phyloP scores from a whole-genome alignment of 129 eudicot species.

The Calendula officinalis region DNA sequence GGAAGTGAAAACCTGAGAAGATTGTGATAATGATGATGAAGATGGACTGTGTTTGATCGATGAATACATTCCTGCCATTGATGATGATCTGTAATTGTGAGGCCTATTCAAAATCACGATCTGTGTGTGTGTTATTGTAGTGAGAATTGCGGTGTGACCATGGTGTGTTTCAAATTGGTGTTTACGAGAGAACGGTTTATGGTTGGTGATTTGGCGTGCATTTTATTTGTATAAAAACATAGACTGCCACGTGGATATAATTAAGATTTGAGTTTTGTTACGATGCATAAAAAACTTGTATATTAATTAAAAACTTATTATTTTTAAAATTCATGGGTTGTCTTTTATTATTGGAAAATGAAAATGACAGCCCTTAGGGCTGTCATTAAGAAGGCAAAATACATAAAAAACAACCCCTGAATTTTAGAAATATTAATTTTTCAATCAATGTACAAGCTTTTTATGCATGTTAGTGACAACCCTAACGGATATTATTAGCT shows the following conservation, averaged over 20 bases:
- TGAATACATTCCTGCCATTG: constrained; percentile 9
- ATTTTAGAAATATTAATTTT: too few species aligned
- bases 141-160: not conserved
- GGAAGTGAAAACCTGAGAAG: constrained; percentile 33
- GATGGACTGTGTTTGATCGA: constrained; percentile 29
- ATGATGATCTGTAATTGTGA: not conserved
- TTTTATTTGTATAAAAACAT: not conserved
- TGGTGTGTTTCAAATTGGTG: not conserved
- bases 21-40: constrained; percentile 35
- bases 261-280: too few species aligned
- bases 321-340: too few species aligned
- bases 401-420: too few species aligned
- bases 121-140: not conserved
- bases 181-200: not conserved
- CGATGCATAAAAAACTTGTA: too few species aligned
- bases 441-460: too few species aligned
- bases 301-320: too few species aligned
- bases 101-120: not conserved
- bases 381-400: too few species aligned
- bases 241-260: constrained; percentile 2
- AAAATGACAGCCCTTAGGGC: too few species aligned
- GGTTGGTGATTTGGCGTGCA: not conserved
- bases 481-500: too few species aligned
- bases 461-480: too few species aligned
- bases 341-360: too few species aligned